Evolutionary conservation across 1,284 basidiomycete species (phyloP), one percentile per base, ranked within the genome.

Genomic region (Ganoderma meredithae): DNA sequence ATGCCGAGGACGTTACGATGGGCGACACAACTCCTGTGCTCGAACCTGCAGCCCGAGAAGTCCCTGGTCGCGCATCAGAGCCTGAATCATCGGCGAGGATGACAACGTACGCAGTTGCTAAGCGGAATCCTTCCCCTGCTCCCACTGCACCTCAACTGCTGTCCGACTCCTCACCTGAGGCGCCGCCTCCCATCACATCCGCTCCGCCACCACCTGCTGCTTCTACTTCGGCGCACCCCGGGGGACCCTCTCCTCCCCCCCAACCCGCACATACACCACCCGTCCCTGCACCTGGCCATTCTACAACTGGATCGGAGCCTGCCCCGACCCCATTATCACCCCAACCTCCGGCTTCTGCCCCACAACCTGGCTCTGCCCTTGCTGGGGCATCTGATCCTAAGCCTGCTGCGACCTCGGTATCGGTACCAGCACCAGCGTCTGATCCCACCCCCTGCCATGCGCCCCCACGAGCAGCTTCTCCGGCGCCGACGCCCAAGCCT

Each of bases 1-100:
- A 65, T 36, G 47, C 53, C 22, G 71, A 60, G 47, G 71, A 72
- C 22, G 65, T 72, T 6, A 9, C 65, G 39, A 72, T 72, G 71
- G 65, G 7, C 31, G 67, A 69, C 3, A 62, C 44, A 5, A 60
- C 59, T 22, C 40, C 65, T 2, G 60, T 33, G 1, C 31, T 22
- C 6, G n/a, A 60, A 27, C 22, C 13, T 43, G 10, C 39, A 25
- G 7, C 39, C n/a, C 58, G 12, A 43, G 58, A 27, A 15, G 39
- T 15, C 22, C 4, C 19, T 3, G 19, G 13, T 13, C 36, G 56
- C 40, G 33, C n/a, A n/a, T n/a, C 36, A 43, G 43, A 12, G 17
- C 43, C 27, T 2, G n/a, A 47, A 27, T 10, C 13, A 13, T 33
- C 36, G 36, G 4, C 56, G n/a, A 40, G 10, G 6, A 6, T 12